phyloP scores from a whole-genome alignment of 1,139 yeast genomes.

The Candida buenavistaensis region DNA sequence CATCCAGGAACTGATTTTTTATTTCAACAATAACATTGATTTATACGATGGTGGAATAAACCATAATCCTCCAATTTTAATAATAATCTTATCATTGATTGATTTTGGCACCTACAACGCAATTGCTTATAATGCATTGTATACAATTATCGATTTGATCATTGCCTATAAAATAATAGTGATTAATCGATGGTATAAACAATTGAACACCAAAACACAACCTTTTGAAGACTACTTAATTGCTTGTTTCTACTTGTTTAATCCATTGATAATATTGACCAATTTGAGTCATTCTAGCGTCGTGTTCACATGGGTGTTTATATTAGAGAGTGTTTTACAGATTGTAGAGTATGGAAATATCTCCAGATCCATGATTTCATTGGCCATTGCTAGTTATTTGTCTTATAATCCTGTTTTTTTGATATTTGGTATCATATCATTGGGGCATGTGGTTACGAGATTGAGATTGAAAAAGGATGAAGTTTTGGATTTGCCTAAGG shows the following conservation, averaged over 20 bases:
- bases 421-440: slow-evolving; percentile 52
- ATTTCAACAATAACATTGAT: slow-evolving; percentile 57
- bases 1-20: slow-evolving; percentile 77
- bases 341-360: slow-evolving; percentile 42
- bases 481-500: slow-evolving; percentile 8
- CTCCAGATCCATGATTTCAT: slow-evolving; percentile 47
- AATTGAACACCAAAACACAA: slow-evolving; percentile 23
- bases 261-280: slow-evolving; percentile 74
- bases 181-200: slow-evolving; percentile 39
- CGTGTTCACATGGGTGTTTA: slow-evolving; percentile 56
- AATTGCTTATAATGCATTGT: slow-evolving; percentile 32
- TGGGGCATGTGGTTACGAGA: slow-evolving; percentile 26
- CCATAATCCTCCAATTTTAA: slow-evolving; percentile 78
- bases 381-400: slow-evolving; percentile 67
- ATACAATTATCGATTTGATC: slow-evolving; percentile 40
- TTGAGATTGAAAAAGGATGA: too few relatives aligned
- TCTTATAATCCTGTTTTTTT: slow-evolving; percentile 62
- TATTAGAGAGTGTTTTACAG: slow-evolving; percentile 52
- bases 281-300: slow-evolving; percentile 70
- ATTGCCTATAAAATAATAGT: slow-evolving; percentile 43
- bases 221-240: slow-evolving; percentile 44
- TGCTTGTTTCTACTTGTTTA: slow-evolving; percentile 68
- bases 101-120: slow-evolving; percentile 23
- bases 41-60: slow-evolving; percentile 85
- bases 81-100: slow-evolving; percentile 48